These are phyloP conservation scores for Gossypium lobatum DNA, from an alignment of 441 rosid species.

Conservation along the genomic window DNA sequence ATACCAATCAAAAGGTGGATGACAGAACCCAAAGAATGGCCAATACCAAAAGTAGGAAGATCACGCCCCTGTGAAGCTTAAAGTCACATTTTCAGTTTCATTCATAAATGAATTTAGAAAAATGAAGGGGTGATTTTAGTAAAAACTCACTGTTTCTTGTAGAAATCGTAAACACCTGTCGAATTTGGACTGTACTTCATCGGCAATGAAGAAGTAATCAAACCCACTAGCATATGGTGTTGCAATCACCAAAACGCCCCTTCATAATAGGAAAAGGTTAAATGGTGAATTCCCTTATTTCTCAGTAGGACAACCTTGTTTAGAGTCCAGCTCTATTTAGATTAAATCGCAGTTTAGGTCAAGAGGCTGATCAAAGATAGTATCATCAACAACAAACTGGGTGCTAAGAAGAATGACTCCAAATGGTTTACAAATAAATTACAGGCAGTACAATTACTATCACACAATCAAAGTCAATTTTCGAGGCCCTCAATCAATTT, in stretches of 20 bases:
- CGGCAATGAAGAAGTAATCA: conserved; percentile 83
- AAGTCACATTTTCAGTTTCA: conserved; percentile 8
- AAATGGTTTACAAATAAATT: neutral
- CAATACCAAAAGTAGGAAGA: conserved; percentile 88
- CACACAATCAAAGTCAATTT: neutral
- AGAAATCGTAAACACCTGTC: conserved; percentile 76
- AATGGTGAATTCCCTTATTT: neutral
- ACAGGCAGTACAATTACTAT: neutral
- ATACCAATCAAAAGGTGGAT: conserved; percentile 94
- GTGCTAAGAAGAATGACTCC: neutral
- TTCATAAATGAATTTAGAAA: neutral
- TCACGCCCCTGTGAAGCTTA: conserved; percentile 51
- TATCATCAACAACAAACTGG: neutral
- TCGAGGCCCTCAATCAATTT: neutral
- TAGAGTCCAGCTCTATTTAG: neutral
- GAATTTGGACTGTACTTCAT: conserved; percentile 88
- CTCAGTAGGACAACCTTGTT: neutral
- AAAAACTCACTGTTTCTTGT: conserved; percentile 60
- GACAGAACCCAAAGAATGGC: conserved; percentile 90
- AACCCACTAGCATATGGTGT: conserved; percentile 97
- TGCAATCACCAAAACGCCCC: conserved; percentile 91
- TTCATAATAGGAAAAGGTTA: conserved; percentile 26
- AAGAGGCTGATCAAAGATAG: neutral
- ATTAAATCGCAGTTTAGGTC: conserved; percentile 4
- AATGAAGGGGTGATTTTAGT: neutral